phyloP scores from a whole-genome alignment of 2,329 filamentous ascomycete genomes.

The Xylariaceae sp. region DNA sequence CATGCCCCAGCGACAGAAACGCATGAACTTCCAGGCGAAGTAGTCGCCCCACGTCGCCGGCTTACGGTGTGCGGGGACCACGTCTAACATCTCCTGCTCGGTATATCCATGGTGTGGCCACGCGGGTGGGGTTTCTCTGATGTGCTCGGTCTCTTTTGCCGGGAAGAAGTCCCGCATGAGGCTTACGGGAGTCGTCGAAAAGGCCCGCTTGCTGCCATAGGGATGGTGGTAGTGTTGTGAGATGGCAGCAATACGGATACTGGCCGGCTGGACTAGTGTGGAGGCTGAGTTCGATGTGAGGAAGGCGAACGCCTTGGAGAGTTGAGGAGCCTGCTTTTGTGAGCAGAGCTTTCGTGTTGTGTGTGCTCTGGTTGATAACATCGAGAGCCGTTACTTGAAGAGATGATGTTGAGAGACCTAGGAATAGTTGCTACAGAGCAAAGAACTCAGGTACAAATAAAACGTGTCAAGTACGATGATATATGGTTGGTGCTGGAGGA shows the following conservation, averaged over 20 bases:
- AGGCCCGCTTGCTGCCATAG: constrained; percentile 32
- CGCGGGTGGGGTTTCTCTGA: constrained; percentile 57
- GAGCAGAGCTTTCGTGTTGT: constrained; percentile 26
- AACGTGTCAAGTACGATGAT: background rate
- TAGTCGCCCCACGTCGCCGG: constrained; percentile 70
- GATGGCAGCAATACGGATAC: constrained; percentile 28
- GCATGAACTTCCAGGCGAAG: constrained; percentile 70
- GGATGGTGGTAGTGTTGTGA: constrained; percentile 20
- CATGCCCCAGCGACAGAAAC: constrained; percentile 70
- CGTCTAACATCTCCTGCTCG: constrained; percentile 67
- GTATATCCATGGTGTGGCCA: constrained; percentile 72
- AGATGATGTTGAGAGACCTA: background rate
- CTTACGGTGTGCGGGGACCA: constrained; percentile 71
- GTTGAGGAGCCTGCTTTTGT: constrained; percentile 27
- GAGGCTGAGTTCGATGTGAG: constrained; percentile 23
- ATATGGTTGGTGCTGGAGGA: background rate
- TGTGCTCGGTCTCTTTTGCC: constrained; percentile 52
- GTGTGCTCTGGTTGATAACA: constrained; percentile 31
- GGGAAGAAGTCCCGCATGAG: constrained; percentile 59
- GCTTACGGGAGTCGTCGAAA: constrained; percentile 44
- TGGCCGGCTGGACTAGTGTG: constrained; percentile 21
- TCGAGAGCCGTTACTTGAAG: constrained; percentile 14
- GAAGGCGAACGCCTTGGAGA: constrained; percentile 26
- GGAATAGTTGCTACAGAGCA: background rate
- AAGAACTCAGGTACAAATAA: background rate